Percentiles rank a stretch among this genome's conserved stretches.
Conservation (phyloP, 805 yeast genomes). For the Cephaloascus albidus region DNA sequence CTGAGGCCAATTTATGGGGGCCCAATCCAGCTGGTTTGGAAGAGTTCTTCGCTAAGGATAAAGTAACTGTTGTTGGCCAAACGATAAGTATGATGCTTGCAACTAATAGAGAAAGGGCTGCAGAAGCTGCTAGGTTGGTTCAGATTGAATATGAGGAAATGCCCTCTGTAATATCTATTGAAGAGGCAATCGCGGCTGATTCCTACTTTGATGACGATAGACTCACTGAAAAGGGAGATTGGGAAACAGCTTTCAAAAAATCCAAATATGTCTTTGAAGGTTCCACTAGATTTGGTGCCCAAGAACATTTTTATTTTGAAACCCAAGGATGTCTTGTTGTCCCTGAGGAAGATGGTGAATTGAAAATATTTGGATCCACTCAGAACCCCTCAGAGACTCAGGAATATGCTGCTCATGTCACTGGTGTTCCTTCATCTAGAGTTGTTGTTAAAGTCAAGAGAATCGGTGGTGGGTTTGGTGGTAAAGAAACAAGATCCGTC, state of each 20-base stretch:
- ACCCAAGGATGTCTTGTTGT: slow-evolving; percentile 33
- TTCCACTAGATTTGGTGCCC: slow-evolving; percentile 31
- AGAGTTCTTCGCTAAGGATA: slow-evolving; percentile 32
- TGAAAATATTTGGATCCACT: slow-evolving; percentile 30
- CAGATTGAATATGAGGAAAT: slow-evolving; percentile 31
- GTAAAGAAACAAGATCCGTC: slow-evolving; percentile 34
- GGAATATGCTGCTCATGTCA: slow-evolving; percentile 28
- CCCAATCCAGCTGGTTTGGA: slow-evolving; percentile 29
- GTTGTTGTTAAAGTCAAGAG: slow-evolving; percentile 31
- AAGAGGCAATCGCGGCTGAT: slow-evolving; percentile 30
- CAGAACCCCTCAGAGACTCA: slow-evolving; percentile 39
- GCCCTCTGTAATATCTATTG: slow-evolving; percentile 28
- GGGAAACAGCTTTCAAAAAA: slow-evolving; percentile 23
- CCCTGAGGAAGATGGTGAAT: slow-evolving; percentile 37
- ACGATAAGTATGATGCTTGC: slow-evolving; percentile 33
- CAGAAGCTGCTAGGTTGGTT: slow-evolving; percentile 30
- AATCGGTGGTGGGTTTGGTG: slow-evolving; percentile 43
- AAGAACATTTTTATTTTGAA: slow-evolving; percentile 40
- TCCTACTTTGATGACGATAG: slow-evolving; percentile 25
- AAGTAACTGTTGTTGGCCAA: slow-evolving; percentile 31
- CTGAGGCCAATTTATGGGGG: slow-evolving; percentile 33
- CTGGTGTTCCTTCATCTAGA: slow-evolving; percentile 30
- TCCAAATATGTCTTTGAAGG: slow-evolving; percentile 25
- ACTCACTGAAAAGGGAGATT: slow-evolving; percentile 26
- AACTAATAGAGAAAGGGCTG: slow-evolving; percentile 25